These are phyloP conservation scores for Falciphora oryzae DNA, from an alignment of 2,329 filamentous ascomycete species.

Conservation along the genomic window DNA sequence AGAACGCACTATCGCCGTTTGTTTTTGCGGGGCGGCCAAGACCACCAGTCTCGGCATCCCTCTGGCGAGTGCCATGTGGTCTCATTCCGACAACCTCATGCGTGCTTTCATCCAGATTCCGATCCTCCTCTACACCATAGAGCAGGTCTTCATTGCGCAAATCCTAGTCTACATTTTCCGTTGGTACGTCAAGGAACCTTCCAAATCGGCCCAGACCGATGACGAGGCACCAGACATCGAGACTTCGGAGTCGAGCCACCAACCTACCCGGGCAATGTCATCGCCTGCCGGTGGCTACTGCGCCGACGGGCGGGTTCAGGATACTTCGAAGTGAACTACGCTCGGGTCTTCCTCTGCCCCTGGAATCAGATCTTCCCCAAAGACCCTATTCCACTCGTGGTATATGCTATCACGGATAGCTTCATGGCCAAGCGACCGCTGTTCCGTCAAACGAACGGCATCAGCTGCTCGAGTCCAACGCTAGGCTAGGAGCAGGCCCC, in stretches of 20 bases:
- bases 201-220: background rate
- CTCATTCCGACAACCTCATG: conserved; percentile 44
- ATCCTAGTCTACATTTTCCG: conserved; percentile 40
- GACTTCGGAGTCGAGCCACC: background rate
- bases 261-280: background rate
- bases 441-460: background rate
- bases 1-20: conserved; percentile 62
- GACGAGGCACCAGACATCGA: background rate
- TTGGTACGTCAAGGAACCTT: conserved; percentile 33
- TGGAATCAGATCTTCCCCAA: conserved; percentile 4
- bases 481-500: background rate
- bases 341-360: background rate
- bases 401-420: conserved; percentile 7
- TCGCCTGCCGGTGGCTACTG: too few species aligned
- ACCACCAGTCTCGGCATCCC: conserved; percentile 67
- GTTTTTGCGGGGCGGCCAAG: conserved; percentile 69
- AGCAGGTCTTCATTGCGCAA: conserved; percentile 45
- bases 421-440: conserved; percentile 9
- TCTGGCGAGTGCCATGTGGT: conserved; percentile 62
- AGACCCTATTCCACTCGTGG: conserved; percentile 4
- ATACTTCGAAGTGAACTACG: background rate
- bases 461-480: background rate
- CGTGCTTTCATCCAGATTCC: conserved; percentile 58
- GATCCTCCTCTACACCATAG: conserved; percentile 55
- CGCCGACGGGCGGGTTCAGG: background rate